A percentile compares a stretch with the other conserved stretches of the same genome.
Evolutionary conservation across 441 rosid genomes (phyloP).

Genomic region (Melastoma candidum): DNA sequence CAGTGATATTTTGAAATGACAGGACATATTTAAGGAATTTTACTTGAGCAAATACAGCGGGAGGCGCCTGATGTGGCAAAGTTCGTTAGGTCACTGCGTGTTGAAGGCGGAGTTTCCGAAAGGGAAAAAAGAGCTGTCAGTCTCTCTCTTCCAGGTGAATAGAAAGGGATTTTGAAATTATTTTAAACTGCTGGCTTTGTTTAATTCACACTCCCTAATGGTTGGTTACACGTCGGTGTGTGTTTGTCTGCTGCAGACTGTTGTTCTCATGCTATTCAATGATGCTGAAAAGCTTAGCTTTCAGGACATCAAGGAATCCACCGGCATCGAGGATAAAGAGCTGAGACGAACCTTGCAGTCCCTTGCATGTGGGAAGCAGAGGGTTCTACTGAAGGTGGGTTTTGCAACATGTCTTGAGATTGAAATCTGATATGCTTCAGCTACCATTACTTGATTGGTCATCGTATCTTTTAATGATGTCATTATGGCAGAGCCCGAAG

Average conservation of each 20-base stretch:
- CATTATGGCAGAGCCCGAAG: constrained; percentile 59
- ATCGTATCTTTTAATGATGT: neutral
- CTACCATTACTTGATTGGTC: neutral
- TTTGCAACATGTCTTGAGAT: neutral
- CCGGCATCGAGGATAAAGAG: constrained; percentile 96
- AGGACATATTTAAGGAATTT: constrained; percentile 98
- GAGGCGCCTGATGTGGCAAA: constrained; percentile 98
- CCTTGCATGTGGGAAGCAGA: constrained; percentile 97
- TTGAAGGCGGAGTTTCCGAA: constrained; percentile 84
- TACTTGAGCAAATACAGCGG: constrained; percentile 96
- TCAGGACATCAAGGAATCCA: constrained; percentile 90
- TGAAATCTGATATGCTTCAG: constrained; percentile 2
- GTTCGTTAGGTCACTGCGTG: constrained; percentile 93
- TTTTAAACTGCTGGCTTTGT: too few species aligned
- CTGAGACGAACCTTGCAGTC: constrained; percentile 94
- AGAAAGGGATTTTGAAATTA: too few species aligned
- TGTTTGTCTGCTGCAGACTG: constrained; percentile 46
- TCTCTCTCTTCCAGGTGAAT: constrained; percentile 88
- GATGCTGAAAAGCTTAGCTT: constrained; percentile 89
- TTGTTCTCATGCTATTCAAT: constrained; percentile 94
- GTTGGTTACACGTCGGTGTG: neutral
- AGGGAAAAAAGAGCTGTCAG: constrained; percentile 96
- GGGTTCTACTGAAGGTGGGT: constrained; percentile 82
- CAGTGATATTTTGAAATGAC: constrained; percentile 6
- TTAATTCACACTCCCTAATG: neutral